Base-by-base conservation (phyloP, 768 basidiomycete species). In the Lentinula boryana region DNA sequence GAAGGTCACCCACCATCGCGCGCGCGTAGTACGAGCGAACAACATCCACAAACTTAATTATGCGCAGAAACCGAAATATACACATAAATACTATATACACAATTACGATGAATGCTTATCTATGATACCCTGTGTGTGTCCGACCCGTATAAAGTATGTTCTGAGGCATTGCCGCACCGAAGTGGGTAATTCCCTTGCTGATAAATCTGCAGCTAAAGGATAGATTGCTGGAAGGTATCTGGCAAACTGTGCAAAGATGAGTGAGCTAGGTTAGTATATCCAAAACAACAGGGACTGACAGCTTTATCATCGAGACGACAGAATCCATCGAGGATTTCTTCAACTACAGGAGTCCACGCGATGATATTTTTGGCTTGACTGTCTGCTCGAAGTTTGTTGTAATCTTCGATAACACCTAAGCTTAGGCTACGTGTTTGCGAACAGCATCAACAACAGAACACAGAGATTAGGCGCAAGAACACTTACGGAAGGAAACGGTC, bases 291-390 rank as follows among this genome's bases (percentile, higher is more conserved):
- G 36, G 31, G 43, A 76, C 95, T 75, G 68, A 98, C 96, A 40
- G 91, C 87, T 69, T 89, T 93, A 65, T 93, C 88, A 68, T 98
- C 95, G 64, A 98, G 92, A 21, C 83, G 82, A 70, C 87, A 87
- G 69, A 93, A 94, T 6, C 97, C 97, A 61, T 92, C 87, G 8
- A 99, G 69, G 52, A 97, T 91, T 70, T 98, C 95, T 9, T 88
- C 88, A n/a, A 98, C 89, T 33, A 99, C 97, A n/a, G 97, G 97
- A 21, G 93, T 96, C 97, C 97, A 99, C 0, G 97, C 96, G 13
- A 86, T 73, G 61, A 99, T 95, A 70, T 97, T 98, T 75, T 98
- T 93, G 56, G 86, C 86, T 74, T 98, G 96, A 3, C 87, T 93
- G 62, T 98, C 96, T 2, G 87, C 73, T 50, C 91, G 89, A 57